phyloP scores from a whole-genome alignment of 176 grass and related monocot species.

The Juncus effusus region DNA sequence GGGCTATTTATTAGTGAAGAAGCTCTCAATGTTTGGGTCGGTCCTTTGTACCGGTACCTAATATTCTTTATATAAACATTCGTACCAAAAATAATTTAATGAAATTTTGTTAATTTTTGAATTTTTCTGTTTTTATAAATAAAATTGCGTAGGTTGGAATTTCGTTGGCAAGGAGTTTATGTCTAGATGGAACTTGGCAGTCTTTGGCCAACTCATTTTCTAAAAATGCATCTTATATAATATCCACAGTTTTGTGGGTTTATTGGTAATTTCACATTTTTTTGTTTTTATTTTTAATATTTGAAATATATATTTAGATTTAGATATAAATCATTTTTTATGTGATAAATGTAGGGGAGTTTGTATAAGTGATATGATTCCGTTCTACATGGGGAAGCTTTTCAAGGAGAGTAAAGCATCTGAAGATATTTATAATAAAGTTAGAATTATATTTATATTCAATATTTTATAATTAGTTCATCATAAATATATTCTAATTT shows the following conservation, averaged over 20 bases:
- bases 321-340: neutral
- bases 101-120: slow-evolving; percentile 10
- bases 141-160: slow-evolving; percentile 52
- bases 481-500: neutral
- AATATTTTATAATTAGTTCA: neutral
- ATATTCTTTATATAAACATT: slow-evolving; percentile 34
- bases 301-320: neutral
- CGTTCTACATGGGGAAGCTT: slow-evolving; percentile 71
- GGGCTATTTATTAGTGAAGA: slow-evolving; percentile 91
- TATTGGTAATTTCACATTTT: slow-evolving; percentile 58
- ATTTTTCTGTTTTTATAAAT: slow-evolving; percentile 15
- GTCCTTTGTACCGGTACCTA: slow-evolving; percentile 71
- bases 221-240: slow-evolving; percentile 55
- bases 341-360: slow-evolving; percentile 56
- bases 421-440: slow-evolving; percentile 63
- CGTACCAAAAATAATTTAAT: slow-evolving; percentile 17
- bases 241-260: slow-evolving; percentile 83
- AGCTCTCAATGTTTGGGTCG: slow-evolving; percentile 89
- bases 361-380: slow-evolving; percentile 86
- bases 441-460: slow-evolving; percentile 28
- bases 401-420: slow-evolving; percentile 74
- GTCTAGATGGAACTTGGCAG: slow-evolving; percentile 73
- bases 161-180: slow-evolving; percentile 73
- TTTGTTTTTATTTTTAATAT: slow-evolving; percentile 7
- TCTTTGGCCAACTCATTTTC: slow-evolving; percentile 71